Conservation (phyloP, 2,329 filamentous ascomycete genomes). For the Trichoderma polysporum region DNA sequence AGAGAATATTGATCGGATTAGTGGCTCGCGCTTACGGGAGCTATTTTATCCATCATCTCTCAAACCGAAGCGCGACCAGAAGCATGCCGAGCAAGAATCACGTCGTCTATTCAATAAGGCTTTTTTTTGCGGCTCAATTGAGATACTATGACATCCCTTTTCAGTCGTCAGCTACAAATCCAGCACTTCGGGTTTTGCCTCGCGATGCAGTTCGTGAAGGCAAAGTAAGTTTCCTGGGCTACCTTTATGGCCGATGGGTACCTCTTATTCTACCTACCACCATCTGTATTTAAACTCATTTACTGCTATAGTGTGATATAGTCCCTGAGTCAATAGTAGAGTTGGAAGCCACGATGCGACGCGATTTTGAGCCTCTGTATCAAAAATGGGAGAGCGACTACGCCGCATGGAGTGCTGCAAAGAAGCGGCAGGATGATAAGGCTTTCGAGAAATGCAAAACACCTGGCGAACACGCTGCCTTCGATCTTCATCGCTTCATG, state of each 20-base stretch:
- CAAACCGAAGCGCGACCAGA: not conserved
- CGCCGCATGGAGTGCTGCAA: not conserved
- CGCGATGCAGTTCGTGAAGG: not conserved
- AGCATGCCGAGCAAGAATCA: not conserved
- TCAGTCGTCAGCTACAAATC: not conserved
- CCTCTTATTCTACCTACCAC: not conserved
- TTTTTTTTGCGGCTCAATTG: conserved; percentile 2
- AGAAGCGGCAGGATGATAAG: not conserved
- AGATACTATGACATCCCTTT: not conserved
- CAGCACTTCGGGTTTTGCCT: not conserved
- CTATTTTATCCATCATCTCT: conserved; percentile 1
- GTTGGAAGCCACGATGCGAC: conserved; percentile 13
- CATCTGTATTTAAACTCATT: not conserved
- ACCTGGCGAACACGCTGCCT: not conserved
- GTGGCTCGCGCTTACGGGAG: not conserved
- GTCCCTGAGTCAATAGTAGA: not conserved
- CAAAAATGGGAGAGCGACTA: conserved; percentile 2
- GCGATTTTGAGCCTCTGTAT: conserved; percentile 17
- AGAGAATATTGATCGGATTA: not conserved
- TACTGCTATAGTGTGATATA: not conserved
- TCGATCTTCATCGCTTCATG: not conserved
- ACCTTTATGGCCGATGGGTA: not conserved
- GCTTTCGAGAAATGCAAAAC: not conserved
- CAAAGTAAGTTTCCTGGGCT: not conserved
- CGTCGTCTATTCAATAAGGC: not conserved